These are phyloP conservation scores for Clavispora phyllophila DNA, from an alignment of 805 yeast genomes.

Conservation along the genomic window DNA sequence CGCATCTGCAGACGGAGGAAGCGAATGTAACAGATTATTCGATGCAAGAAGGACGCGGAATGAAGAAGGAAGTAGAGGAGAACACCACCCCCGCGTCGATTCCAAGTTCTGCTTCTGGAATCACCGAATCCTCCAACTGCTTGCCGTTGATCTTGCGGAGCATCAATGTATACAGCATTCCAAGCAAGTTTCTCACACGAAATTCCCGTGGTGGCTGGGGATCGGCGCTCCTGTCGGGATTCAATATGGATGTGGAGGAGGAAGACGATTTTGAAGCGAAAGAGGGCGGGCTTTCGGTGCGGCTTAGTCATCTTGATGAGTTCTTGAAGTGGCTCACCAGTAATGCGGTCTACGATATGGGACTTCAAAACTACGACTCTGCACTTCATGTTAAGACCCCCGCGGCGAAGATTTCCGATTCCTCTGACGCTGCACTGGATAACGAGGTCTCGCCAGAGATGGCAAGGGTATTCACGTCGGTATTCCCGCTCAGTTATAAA, in stretches of 20 bases:
- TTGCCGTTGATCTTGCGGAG: slow-evolving; percentile 64
- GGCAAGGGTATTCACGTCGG: slow-evolving; percentile 16
- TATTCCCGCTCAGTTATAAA: slow-evolving; percentile 30
- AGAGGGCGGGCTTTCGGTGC: slow-evolving; percentile 28
- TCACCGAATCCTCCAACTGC: slow-evolving; percentile 48
- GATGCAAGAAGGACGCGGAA: too few relatives aligned
- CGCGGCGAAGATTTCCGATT: slow-evolving; percentile 4
- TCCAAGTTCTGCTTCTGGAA: background rate
- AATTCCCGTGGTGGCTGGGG: slow-evolving; percentile 19
- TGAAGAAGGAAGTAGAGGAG: too few relatives aligned
- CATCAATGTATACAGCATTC: slow-evolving; percentile 59
- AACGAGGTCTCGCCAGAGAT: slow-evolving; percentile 14
- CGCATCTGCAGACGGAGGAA: background rate
- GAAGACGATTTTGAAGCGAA: slow-evolving; percentile 29
- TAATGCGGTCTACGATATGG: slow-evolving; percentile 34
- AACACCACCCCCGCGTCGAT: background rate
- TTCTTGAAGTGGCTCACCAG: slow-evolving; percentile 38
- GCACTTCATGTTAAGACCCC: slow-evolving; percentile 12
- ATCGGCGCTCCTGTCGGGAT: slow-evolving; percentile 17
- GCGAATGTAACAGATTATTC: background rate
- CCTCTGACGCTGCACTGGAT: slow-evolving; percentile 9
- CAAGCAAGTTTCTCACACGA: slow-evolving; percentile 42
- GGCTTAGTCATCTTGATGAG: slow-evolving; percentile 24
- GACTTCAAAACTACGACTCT: slow-evolving; percentile 17
- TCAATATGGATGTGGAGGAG: slow-evolving; percentile 31